Conservation (phyloP, 1,139 yeast species). For the Diutina scorzettiae region DNA sequence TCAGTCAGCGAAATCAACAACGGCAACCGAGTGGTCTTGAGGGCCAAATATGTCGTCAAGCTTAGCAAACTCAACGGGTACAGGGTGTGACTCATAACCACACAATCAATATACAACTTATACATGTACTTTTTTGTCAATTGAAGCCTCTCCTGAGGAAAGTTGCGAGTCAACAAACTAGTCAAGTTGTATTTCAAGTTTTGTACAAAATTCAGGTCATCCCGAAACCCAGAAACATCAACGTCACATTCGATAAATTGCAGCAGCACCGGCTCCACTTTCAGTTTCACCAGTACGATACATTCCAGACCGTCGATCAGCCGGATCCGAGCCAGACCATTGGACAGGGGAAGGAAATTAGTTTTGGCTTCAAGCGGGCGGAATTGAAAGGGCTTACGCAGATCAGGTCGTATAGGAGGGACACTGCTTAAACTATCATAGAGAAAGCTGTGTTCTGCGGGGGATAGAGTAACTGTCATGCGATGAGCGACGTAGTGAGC, state of each 20-base stretch:
- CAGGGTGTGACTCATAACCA: slow-evolving; percentile 52
- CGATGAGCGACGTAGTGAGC: too few species aligned
- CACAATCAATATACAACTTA: slow-evolving; percentile 66
- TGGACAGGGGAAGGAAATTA: slow-evolving; percentile 71
- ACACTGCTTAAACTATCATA: slow-evolving; percentile 53
- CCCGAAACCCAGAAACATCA: slow-evolving; percentile 61
- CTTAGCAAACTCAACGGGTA: slow-evolving; percentile 75
- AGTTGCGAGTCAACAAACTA: slow-evolving; percentile 35
- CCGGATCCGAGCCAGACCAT: slow-evolving; percentile 84
- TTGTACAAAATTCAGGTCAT: slow-evolving; percentile 51
- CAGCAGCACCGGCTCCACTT: slow-evolving; percentile 49
- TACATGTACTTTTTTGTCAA: slow-evolving; percentile 67
- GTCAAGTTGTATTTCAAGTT: slow-evolving; percentile 43
- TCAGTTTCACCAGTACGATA: slow-evolving; percentile 77
- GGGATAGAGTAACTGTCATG: slow-evolving; percentile 27
- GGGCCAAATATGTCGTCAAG: slow-evolving; percentile 67
- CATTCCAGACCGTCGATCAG: slow-evolving; percentile 88
- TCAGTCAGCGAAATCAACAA: slow-evolving; percentile 50
- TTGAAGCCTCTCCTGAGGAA: slow-evolving; percentile 37
- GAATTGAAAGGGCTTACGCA: slow-evolving; percentile 60
- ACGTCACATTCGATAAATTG: slow-evolving; percentile 61
- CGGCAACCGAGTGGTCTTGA: slow-evolving; percentile 70
- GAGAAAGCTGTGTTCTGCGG: slow-evolving; percentile 75
- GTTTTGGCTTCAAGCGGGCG: slow-evolving; percentile 80
- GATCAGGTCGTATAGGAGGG: slow-evolving; percentile 74